phyloP scores from a whole-genome alignment of 176 grass and related monocot genomes.

The Miscanthus lutarioriparius region DNA sequence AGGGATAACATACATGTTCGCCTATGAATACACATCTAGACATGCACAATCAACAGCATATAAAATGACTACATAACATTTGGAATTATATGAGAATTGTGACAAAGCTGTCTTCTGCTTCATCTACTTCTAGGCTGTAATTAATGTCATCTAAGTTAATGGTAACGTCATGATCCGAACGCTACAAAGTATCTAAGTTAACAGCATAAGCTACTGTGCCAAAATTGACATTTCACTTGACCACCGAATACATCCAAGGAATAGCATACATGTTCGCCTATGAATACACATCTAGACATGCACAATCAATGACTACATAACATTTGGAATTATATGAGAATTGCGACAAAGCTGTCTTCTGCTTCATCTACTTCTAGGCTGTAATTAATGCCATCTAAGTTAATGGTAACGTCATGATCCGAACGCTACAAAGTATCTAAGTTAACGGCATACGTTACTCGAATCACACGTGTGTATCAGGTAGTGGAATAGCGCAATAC shows the following conservation, averaged over 20 bases:
- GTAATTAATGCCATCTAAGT: neutral
- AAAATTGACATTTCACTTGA: neutral
- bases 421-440: neutral
- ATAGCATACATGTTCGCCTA: neutral
- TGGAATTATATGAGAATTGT: neutral
- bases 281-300: neutral
- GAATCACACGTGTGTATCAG: constrained; percentile 2
- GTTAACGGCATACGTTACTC: neutral
- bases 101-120: constrained; percentile 25
- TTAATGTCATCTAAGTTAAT: neutral
- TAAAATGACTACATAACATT: neutral
- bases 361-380: neutral
- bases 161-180: neutral
- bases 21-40: neutral
- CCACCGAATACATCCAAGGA: neutral
- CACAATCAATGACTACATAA: neutral
- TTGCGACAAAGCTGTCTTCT: constrained; percentile 2
- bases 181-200: neutral
- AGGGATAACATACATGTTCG: neutral
- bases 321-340: neutral
- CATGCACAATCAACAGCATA: neutral
- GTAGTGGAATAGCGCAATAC: neutral
- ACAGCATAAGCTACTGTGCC: neutral
- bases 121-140: neutral
- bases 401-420: neutral